phyloP scores from a whole-genome alignment of 495 filamentous ascomycete genomes.

The Penicillium bialowiezense region DNA sequence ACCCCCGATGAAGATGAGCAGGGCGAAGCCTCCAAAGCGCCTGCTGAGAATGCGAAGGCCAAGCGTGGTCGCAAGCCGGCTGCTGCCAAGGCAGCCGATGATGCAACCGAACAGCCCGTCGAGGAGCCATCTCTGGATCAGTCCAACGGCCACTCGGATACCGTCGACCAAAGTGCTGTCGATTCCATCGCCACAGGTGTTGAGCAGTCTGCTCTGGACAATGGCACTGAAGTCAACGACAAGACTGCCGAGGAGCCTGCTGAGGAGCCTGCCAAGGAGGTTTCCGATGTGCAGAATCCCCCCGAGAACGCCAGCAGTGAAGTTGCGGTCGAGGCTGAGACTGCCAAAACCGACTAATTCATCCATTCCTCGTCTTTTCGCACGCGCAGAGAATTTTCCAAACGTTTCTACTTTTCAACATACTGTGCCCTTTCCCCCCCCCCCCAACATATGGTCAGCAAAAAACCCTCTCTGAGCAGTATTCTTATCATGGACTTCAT shows the following conservation, averaged over 20 bases:
- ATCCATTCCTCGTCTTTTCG: too few relatives aligned
- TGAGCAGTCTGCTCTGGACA: background rate
- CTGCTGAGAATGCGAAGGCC: conserved; percentile 7
- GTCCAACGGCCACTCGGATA: background rate
- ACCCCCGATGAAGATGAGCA: background rate
- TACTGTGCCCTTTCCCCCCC: too few relatives aligned
- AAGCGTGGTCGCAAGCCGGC: conserved; percentile 9
- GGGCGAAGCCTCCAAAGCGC: conserved; percentile 9
- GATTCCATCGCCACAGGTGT: conserved; percentile 12
- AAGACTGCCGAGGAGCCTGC: background rate
- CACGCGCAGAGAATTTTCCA: too few relatives aligned
- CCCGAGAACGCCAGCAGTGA: background rate
- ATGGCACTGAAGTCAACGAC: background rate
- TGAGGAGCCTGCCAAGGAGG: background rate
- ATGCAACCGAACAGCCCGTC: background rate
- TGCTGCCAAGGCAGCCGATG: background rate
- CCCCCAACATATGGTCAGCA: too few relatives aligned
- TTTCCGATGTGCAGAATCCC: background rate
- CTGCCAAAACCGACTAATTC: too few relatives aligned
- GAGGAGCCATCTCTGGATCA: too few relatives aligned
- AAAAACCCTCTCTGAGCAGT: too few relatives aligned
- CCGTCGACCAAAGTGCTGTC: background rate
- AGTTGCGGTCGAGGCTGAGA: too few relatives aligned
- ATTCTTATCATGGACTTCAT: too few relatives aligned
- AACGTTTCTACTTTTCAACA: too few relatives aligned